Conservation (phyloP, 805 yeast genomes). For the Kuraishia ogatae region DNA sequence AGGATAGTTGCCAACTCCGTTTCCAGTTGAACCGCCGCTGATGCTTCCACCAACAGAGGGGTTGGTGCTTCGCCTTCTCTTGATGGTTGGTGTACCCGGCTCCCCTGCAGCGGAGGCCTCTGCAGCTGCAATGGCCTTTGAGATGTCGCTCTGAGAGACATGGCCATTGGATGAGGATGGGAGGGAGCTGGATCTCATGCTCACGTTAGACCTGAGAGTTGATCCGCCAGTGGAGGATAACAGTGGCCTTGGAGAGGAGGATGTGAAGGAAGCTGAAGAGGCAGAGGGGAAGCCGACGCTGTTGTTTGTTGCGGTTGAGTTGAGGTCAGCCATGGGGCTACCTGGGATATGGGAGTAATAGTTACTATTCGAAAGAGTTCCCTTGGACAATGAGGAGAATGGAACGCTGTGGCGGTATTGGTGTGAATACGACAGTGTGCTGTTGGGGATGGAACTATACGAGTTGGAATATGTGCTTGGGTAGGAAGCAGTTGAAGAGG, state of each 20-base stretch:
- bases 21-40: constrained; percentile 11
- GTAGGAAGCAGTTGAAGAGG: not conserved
- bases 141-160: constrained; percentile 18
- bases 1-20: constrained; percentile 12
- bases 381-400: not conserved
- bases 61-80: not conserved
- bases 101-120: constrained; percentile 7
- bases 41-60: constrained; percentile 5
- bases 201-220: not conserved
- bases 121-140: constrained; percentile 8
- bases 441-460: not conserved
- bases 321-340: not conserved
- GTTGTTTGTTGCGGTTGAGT: not conserved
- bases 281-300: not conserved
- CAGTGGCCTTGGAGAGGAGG: not conserved
- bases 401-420: not conserved
- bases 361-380: not conserved
- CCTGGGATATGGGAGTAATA: not conserved
- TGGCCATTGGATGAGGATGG: not conserved
- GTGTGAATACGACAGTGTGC: not conserved
- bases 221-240: not conserved
- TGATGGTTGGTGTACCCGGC: constrained; percentile 2
- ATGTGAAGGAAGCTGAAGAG: not conserved
- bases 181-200: not conserved
- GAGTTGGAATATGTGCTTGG: not conserved